phyloP scores from a whole-genome alignment of 371 early-diverging fungal species.

The Mucor velutinosus region DNA sequence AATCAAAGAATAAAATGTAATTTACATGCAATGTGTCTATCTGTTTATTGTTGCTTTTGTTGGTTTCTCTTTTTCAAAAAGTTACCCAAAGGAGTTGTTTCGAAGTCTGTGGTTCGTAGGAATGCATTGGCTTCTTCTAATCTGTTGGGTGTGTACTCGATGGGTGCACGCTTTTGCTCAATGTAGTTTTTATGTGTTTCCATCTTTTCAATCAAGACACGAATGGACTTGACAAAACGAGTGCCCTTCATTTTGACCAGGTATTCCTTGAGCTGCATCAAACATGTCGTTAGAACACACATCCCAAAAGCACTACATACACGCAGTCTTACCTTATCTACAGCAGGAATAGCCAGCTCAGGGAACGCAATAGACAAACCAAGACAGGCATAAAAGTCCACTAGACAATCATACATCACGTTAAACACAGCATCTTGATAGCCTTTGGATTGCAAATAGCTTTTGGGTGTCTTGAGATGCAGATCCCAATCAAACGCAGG shows the following conservation, averaged over 20 bases:
- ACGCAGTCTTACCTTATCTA: conserved; percentile 56
- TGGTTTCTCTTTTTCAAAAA: conserved; percentile 47
- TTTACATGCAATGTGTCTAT: neutral
- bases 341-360: conserved; percentile 80
- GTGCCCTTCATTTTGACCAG: conserved; percentile 58
- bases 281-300: neutral
- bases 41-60: conserved; percentile 5
- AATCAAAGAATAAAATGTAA: neutral
- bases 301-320: no score
- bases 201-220: conserved; percentile 79
- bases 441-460: conserved; percentile 76
- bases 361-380: conserved; percentile 91
- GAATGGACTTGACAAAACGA: conserved; percentile 74
- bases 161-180: conserved; percentile 70
- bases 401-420: conserved; percentile 64
- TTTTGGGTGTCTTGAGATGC: conserved; percentile 76
- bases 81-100: conserved; percentile 66
- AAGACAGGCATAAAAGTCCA: conserved; percentile 79
- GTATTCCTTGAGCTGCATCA: conserved; percentile 55
- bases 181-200: conserved; percentile 81
- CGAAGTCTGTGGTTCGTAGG: conserved; percentile 52
- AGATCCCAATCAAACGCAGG: conserved; percentile 73
- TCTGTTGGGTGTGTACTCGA: conserved; percentile 80
- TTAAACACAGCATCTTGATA: conserved; percentile 80
- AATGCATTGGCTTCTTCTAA: conserved; percentile 63